These are phyloP conservation scores for Spergularia azorica DNA, from an alignment of 179 eudicot species.

Conservation along the genomic window DNA sequence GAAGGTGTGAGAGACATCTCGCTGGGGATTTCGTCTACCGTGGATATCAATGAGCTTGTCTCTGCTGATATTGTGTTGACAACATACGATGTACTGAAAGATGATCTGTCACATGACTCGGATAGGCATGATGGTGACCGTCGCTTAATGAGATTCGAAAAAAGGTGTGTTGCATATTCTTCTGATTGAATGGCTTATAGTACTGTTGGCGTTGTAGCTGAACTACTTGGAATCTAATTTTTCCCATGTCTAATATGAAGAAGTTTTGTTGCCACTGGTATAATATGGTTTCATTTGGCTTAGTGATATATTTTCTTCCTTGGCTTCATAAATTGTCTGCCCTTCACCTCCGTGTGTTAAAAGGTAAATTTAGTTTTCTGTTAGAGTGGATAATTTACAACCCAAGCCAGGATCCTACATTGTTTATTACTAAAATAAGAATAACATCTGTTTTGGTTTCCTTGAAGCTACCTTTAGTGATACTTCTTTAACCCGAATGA, in stretches of 20 bases:
- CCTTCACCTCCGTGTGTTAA: not conserved
- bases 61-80: conserved; percentile 92
- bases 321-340: not conserved
- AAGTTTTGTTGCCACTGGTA: too few species aligned
- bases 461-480: not conserved
- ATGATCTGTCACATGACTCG: conserved; percentile 88
- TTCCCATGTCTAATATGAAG: not conserved
- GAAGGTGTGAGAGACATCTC: conserved; percentile 81
- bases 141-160: conserved; percentile 80
- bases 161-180: conserved; percentile 55
- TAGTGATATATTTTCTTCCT: not conserved
- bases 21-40: conserved; percentile 41
- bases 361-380: not conserved
- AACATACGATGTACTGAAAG: conserved; percentile 88
- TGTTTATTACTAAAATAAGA: too few species aligned
- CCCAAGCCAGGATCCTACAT: not conserved
- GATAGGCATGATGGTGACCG: conserved; percentile 98
- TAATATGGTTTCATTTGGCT: too few species aligned
- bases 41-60: conserved; percentile 59
- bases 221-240: too few species aligned
- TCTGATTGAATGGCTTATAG: not conserved
- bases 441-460: not conserved
- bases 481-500: not conserved
- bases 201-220: too few species aligned
- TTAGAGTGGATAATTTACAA: not conserved